Conservation (phyloP, 768 basidiomycete species). For the Kwoniella dejecticola region DNA sequence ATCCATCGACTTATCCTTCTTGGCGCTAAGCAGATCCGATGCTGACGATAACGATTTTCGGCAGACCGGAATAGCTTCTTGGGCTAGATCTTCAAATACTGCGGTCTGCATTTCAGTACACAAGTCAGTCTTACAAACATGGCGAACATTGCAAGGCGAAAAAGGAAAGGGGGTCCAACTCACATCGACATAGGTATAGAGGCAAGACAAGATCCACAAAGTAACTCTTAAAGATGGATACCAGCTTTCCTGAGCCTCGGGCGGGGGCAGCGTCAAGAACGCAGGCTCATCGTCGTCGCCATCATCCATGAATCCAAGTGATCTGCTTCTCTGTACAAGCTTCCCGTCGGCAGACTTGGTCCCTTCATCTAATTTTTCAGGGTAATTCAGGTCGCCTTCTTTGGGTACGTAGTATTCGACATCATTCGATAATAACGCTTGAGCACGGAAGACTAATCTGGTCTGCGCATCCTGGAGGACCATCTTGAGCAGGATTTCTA, state of each 20-base stretch:
- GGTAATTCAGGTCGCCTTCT: conserved; percentile 78
- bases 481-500: conserved; percentile 79
- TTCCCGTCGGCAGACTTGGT: conserved; percentile 3
- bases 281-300: conserved; percentile 55
- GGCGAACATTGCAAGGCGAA: no score
- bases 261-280: conserved; percentile 69
- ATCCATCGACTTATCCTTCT: conserved; percentile 62
- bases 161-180: conserved; percentile 28
- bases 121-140: not conserved
- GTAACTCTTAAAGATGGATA: conserved; percentile 86
- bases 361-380: conserved; percentile 67
- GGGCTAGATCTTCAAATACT: conserved; percentile 94
- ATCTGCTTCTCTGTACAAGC: conserved; percentile 19
- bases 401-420: conserved; percentile 80
- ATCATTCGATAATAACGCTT: conserved; percentile 84
- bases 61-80: conserved; percentile 83
- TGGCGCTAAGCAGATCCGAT: conserved; percentile 63
- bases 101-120: conserved; percentile 65
- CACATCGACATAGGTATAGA: conserved; percentile 91
- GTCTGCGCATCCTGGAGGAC: conserved; percentile 96
- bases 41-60: conserved; percentile 76
- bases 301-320: conserved; percentile 58
- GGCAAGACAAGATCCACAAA: conserved; percentile 84
- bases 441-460: conserved; percentile 90
- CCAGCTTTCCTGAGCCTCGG: conserved; percentile 82